phyloP scores from a whole-genome alignment of 108 stramenopile genomes.

The Thalassiosira profunda region DNA sequence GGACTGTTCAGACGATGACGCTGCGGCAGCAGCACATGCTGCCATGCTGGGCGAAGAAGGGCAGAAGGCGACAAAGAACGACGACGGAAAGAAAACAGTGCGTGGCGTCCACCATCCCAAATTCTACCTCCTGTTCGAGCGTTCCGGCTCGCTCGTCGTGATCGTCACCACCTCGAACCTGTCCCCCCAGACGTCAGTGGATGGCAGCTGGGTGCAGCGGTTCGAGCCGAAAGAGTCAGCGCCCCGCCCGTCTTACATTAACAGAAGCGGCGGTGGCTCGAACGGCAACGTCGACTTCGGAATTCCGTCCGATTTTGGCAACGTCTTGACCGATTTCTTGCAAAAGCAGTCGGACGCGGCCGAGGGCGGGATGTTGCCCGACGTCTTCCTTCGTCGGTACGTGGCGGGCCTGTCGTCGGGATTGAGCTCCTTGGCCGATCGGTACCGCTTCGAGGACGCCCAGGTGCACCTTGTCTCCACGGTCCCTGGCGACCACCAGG shows the following conservation, averaged over 20 bases:
- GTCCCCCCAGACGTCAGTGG: slow-evolving; percentile 50
- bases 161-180: slow-evolving; percentile 79
- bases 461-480: slow-evolving; percentile 74
- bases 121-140: slow-evolving; percentile 80
- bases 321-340: slow-evolving; percentile 68
- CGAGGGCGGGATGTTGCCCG: slow-evolving; percentile 40
- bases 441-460: slow-evolving; percentile 60
- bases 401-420: slow-evolving; percentile 31
- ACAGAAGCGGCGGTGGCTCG: background rate
- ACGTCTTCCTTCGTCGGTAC: slow-evolving; percentile 52
- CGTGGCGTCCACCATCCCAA: slow-evolving; percentile 87
- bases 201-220: slow-evolving; percentile 86
- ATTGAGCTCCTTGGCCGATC: slow-evolving; percentile 27
- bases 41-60: background rate
- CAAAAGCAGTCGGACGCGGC: slow-evolving; percentile 59
- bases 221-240: slow-evolving; percentile 38
- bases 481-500: slow-evolving; percentile 65
- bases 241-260: slow-evolving; percentile 1
- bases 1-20: slow-evolving; percentile 3
- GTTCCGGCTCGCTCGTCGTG: slow-evolving; percentile 66
- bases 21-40: background rate
- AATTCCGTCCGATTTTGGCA: slow-evolving; percentile 66
- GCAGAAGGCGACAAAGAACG: background rate
- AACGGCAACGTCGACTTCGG: slow-evolving; percentile 33
- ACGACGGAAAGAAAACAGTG: slow-evolving; percentile 4